Conservation (phyloP, 139 green algal genomes). For the Gonium pectorale region DNA sequence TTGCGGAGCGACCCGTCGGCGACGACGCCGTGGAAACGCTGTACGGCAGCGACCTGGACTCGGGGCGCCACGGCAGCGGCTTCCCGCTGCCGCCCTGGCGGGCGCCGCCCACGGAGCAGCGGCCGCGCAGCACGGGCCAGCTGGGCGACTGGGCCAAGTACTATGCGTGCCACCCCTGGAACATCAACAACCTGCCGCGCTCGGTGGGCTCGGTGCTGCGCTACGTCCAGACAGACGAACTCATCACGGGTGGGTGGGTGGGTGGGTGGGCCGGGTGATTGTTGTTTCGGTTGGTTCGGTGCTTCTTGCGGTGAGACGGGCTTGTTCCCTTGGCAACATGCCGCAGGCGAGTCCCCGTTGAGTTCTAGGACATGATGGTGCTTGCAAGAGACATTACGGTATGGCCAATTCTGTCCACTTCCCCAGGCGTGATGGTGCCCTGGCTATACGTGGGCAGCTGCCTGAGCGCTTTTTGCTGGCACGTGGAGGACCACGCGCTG, state of each 20-base stretch:
- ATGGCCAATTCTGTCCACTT: no score
- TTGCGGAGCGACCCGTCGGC: constrained; percentile 80
- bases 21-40: constrained; percentile 83
- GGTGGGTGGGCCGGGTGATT: background rate
- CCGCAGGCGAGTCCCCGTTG: no score
- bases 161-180: constrained; percentile 59
- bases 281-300: background rate
- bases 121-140: background rate
- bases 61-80: constrained; percentile 48
- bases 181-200: constrained; percentile 57
- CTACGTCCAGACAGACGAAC: constrained; percentile 44
- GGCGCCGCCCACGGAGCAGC: background rate
- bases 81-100: constrained; percentile 57
- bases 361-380: no score
- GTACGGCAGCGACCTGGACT: constrained; percentile 88
- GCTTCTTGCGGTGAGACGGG: no score
- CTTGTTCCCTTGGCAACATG: no score
- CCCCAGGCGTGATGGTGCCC: constrained; percentile 79
- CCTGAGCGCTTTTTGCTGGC: constrained; percentile 88
- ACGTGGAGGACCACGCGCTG: constrained; percentile 92
- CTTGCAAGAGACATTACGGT: no score
- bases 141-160: background rate
- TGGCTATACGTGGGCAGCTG: constrained; percentile 90
- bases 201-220: constrained; percentile 45
- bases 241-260: constrained; percentile 32